These are phyloP conservation scores for Aechmea fasciata DNA, from an alignment of 176 grass and related monocot species.

Conservation along the genomic window DNA sequence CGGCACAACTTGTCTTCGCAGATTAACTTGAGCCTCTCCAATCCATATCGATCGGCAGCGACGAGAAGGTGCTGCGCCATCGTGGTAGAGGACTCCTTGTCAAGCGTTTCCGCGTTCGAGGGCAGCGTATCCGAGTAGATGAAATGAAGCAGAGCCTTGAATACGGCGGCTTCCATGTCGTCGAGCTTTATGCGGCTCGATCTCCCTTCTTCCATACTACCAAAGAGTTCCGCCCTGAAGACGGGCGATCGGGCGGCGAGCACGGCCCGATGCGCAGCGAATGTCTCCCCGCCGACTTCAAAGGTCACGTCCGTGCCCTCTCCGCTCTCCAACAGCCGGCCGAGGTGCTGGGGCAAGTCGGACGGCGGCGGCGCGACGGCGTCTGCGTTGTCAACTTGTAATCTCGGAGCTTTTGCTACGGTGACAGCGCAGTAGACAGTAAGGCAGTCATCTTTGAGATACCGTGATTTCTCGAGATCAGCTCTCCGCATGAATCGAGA, in stretches of 20 bases:
- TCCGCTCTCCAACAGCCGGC: constrained; percentile 12
- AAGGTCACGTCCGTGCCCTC: constrained; percentile 28
- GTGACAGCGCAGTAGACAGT: neutral
- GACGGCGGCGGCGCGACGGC: neutral
- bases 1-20: constrained; percentile 26
- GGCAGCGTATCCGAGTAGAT: constrained; percentile 29
- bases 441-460: constrained; percentile 2
- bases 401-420: neutral
- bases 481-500: too few species aligned
- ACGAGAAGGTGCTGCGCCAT: constrained; percentile 33
- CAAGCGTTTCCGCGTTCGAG: neutral
- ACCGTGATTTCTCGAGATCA: neutral
- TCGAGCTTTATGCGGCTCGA: constrained; percentile 17
- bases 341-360: constrained; percentile 9
- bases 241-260: constrained; percentile 30
- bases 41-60: constrained; percentile 37
- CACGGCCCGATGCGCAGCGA: constrained; percentile 25
- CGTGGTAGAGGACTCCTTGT: neutral
- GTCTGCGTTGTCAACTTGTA: neutral
- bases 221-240: constrained; percentile 33
- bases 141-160: constrained; percentile 34
- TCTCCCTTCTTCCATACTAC: constrained; percentile 18
- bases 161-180: constrained; percentile 34
- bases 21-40: constrained; percentile 32
- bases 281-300: constrained; percentile 6